A percentile compares a stretch with the other conserved stretches of the same genome.
phyloP scores from a whole-genome alignment of 176 grass and related monocot genomes.

The Bonia amplexicaulis region DNA sequence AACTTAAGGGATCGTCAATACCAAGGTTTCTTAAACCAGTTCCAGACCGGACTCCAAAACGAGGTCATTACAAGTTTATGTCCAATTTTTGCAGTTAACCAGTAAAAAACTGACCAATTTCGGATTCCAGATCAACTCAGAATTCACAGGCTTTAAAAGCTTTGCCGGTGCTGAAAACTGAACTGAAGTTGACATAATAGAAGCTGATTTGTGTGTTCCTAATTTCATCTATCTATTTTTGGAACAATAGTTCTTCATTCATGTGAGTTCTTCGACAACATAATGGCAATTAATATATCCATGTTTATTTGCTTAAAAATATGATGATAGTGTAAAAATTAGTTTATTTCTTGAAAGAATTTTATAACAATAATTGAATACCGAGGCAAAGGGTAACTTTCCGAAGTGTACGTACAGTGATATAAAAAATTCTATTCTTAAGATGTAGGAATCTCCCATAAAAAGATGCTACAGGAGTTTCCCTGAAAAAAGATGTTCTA shows the following conservation, averaged over 20 bases:
- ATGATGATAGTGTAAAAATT: not conserved
- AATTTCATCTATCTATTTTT: not conserved
- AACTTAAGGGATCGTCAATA: not conserved
- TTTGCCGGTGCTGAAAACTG: not conserved
- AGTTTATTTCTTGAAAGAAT: not conserved
- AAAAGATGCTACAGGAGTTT: not conserved
- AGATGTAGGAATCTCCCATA: not conserved
- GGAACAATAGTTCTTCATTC: not conserved
- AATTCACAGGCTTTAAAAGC: not conserved
- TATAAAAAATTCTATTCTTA: not conserved
- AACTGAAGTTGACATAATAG: not conserved
- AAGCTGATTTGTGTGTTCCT: not conserved
- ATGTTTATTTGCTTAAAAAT: not conserved
- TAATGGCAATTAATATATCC: conserved; percentile 2
- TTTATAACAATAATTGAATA: not conserved
- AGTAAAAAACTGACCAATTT: not conserved
- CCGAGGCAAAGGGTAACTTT: not conserved
- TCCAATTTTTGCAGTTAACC: not conserved
- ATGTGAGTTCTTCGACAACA: not conserved
- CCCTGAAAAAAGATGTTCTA: not conserved
- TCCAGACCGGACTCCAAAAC: not conserved
- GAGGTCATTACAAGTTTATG: not conserved
- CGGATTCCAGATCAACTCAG: not conserved
- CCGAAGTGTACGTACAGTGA: not conserved
- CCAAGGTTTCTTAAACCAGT: not conserved